Evolutionary conservation across 352 stramenopile species (phyloP), one percentile per base, ranked within the genome.

Genomic region (Peronospora tabacina): DNA sequence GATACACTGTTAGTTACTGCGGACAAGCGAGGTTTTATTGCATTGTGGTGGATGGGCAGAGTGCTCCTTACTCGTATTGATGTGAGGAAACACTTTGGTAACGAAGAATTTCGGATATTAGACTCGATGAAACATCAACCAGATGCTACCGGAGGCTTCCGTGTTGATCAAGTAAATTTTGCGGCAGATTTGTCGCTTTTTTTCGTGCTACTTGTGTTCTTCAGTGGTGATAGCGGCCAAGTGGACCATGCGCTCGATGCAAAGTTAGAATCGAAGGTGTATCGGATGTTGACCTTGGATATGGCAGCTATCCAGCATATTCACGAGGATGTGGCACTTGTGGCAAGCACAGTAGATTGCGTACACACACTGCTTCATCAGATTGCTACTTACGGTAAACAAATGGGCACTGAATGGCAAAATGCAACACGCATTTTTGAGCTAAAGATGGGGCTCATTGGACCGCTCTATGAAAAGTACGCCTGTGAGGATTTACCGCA

Each of bases 391-490:
- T 37, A 53, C 19, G 40, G 59, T 35, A 66, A 52, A 7, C 63
- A 87, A 55, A 70, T 88, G 43, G 30, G 24, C 1, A 70, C 57
- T 3, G 77, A 85, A 61, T 90, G 79, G 79, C 87, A 87, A 61
- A 86, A 75, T 47, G 74, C 79, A n/a, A 87, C 61, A 6, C 70
- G 70, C 13, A 68, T 87, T 20, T 87, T 90, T 41, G 79, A 90
- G 39, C 58, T 87, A 13, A 90, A 90, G 44, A 84, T 90, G 63
- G 69, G 72, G 7, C 61, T 87, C 17, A 72, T 90, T 5, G 72
- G 74, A 5, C 75, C 66, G n/a, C 44, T 90, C 0, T 90, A 90
- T 54, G 76, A 87, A 33, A 87, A 90, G 36, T 90, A 90, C 38
- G 79, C 58, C 0, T 78, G 65, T 36, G 63, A 82, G 2, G 70